Base-by-base conservation (phyloP, 352 stramenopile species). In the Phytophthora cryptogea region DNA sequence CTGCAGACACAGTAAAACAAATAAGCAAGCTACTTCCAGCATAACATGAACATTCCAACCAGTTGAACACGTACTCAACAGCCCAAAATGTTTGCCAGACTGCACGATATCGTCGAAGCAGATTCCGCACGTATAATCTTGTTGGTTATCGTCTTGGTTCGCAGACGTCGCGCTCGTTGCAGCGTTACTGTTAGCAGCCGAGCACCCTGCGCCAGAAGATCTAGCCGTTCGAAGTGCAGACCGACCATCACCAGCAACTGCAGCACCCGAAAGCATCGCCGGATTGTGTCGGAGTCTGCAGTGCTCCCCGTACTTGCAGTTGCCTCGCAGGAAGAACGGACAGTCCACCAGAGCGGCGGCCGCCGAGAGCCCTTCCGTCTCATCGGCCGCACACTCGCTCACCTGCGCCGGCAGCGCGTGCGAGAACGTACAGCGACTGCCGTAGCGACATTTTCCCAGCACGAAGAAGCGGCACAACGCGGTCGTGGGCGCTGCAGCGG, bases 41-140 rank as follows among this genome's bases (percentile, higher is more conserved):
- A 2, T 23, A 23, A 23, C 2, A 39, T 39, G 33, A 26, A n/a
- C 20, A 23, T 23, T 23, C 20, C 20, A 23, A 23, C 20, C 20
- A 23, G 20, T 23, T 23, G 20, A 4, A 28, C 40, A 73, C 77
- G 54, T 68, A 91, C 83, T 79, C 26, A 92, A 44, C n/a, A 92
- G 72, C 0, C 83, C 83, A 72, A 92, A 92, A 46, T 89, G 66
- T 59, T 92, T 92, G 59, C 81, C 80, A 8, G 64, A 76, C 49
- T 90, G 66, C 20, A 92, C 81, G 32, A 92, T 83, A 50, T 92
- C 83, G 51, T 92, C 83, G 50, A 92, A 90, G 72, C 83, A 92
- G 28, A 92, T 86, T n/a, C 83, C 83, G 43, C 83, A 92, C 23
- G 76, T 90, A 36, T 76, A 84, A 47, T 88, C 78, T 17, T 76